These are phyloP conservation scores for Fusarium sororula DNA, from an alignment of 2,329 filamentous ascomycete species.

Conservation along the genomic window DNA sequence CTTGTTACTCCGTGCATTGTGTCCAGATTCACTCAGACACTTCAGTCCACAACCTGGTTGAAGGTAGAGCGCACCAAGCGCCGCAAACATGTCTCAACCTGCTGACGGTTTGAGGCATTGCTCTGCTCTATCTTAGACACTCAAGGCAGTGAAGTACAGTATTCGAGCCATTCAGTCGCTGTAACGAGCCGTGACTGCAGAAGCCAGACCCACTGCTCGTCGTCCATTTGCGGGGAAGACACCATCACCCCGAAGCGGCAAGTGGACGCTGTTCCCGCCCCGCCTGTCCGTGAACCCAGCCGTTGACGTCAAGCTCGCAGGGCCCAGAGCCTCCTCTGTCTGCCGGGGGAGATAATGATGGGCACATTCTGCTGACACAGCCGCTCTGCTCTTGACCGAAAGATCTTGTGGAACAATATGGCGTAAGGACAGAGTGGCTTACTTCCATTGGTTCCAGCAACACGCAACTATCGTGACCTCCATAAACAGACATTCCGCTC, in stretches of 20 bases:
- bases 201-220: constrained; percentile 1
- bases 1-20: background rate
- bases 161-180: constrained; percentile 8
- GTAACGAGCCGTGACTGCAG: constrained; percentile 15
- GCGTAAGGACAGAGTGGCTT: background rate
- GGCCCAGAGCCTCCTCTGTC: background rate
- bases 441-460: background rate
- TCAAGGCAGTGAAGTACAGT: background rate
- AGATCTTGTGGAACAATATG: constrained; percentile 12
- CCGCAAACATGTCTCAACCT: constrained; percentile 14
- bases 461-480: constrained; percentile 18
- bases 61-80: background rate
- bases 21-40: background rate
- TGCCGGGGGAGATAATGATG: constrained; percentile 3
- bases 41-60: background rate
- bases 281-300: constrained; percentile 18
- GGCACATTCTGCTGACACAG: constrained; percentile 7
- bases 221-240: constrained; percentile 34
- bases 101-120: background rate
- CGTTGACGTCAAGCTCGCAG: constrained; percentile 31
- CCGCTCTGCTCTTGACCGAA: background rate
- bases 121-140: background rate
- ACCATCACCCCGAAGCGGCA: constrained; percentile 27
- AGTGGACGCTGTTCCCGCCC: constrained; percentile 25
- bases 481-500: constrained; percentile 5